Evolutionary conservation across 2,329 filamentous ascomycete genomes (phyloP).

Genomic region (Hymenoscyphus fructigenus): DNA sequence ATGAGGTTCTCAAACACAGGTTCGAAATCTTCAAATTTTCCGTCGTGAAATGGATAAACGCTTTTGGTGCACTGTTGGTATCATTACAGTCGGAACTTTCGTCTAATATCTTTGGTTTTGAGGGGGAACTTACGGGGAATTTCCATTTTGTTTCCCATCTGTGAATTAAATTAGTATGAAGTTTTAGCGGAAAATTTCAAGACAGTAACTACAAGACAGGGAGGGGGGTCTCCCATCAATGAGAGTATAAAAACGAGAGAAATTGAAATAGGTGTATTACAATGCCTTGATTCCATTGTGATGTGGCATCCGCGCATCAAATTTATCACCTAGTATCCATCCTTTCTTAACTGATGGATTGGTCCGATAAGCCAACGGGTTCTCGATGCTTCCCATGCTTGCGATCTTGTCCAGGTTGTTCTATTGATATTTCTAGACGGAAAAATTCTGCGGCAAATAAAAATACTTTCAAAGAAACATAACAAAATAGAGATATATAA

Average conservation of each 20-base stretch:
- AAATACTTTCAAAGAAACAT: not conserved
- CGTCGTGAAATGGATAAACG: conserved; percentile 75
- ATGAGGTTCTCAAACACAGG: conserved; percentile 66
- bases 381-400: not conserved
- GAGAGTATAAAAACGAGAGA: not conserved
- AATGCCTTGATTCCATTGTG: conserved; percentile 51
- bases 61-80: conserved; percentile 52
- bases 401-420: not conserved
- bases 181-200: not conserved
- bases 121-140: not conserved
- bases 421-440: not conserved
- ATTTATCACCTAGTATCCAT: conserved; percentile 15
- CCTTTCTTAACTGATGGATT: not conserved
- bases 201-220: no score
- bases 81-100: not conserved
- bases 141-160: conserved; percentile 7
- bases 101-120: not conserved
- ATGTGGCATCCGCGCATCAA: conserved; percentile 23
- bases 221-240: not conserved
- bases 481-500: not conserved
- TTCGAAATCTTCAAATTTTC: conserved; percentile 64
- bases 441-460: not conserved
- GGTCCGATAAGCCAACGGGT: not conserved
- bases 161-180: not conserved
- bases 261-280: conserved; percentile 67